Base-by-base conservation (phyloP, 2,329 filamentous ascomycete species). In the Penicillium sp. region DNA sequence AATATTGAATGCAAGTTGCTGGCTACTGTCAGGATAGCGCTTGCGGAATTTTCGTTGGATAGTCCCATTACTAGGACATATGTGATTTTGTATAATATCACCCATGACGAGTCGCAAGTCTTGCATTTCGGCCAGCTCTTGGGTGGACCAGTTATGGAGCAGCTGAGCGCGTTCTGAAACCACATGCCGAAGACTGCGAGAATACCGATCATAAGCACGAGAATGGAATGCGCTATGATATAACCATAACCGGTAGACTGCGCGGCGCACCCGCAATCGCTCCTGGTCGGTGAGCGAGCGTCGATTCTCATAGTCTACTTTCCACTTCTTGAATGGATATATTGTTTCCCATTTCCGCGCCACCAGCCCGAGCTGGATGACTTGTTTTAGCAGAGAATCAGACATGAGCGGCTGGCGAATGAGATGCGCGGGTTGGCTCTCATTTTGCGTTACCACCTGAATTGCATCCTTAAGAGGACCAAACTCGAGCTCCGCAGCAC, bases 301-400 rank as follows among this genome's bases (percentile, higher is more conserved):
- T 9, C 84, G 79, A 52, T 79, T 73, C 52, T 80, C 78, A 58
- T 75, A 84, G 60, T 84, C 78, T 52, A 73, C 64, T 61, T 83
- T 84, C 84, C 84, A 86, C 66, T 84, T 84, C 69, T 84, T 84
- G 65, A 81, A 76, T 0, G 82, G 82, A 62, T 85, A 86, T n/a
- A 85, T 77, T n/a, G 77, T 74, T 62, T 81, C 80, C 79, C 82
- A 85, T 61, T 79, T 78, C 62, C 78, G 76, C 4, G 83, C 84
- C 1, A 84, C 73, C 13, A 76, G 74, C 39, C 84, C 84, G 16
- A 81, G 73, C 40, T 76, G 72, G 23, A 84, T 70, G 40, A 84
- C 74, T 59, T 85, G 82, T 56, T 78, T 74, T 35, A 86, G 72
- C 6, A 86, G 70, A 2, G 81, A 75, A 47, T 80, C 70, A 0